These are phyloP conservation scores for Capsella rubella DNA, from an alignment of 441 rosid species.

Conservation along the genomic window DNA sequence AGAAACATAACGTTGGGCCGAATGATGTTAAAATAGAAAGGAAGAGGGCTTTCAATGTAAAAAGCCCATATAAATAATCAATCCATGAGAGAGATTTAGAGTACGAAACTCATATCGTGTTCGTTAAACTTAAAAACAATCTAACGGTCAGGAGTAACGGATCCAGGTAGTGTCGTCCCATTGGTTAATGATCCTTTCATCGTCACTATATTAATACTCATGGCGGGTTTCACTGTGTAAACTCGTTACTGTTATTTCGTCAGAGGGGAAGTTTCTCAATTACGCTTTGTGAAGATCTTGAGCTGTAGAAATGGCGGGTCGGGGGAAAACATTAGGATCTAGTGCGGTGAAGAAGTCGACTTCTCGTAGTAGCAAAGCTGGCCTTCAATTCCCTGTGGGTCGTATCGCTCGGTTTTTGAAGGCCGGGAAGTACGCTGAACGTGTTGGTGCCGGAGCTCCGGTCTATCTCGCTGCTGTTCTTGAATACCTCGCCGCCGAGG, in stretches of 20 bases:
- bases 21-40: not conserved
- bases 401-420: slow-evolving; percentile 93
- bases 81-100: not conserved
- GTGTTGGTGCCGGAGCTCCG: slow-evolving; percentile 98
- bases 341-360: slow-evolving; percentile 86
- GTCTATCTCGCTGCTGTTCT: slow-evolving; percentile 95
- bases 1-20: not conserved
- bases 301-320: slow-evolving; percentile 67
- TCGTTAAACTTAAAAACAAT: not conserved
- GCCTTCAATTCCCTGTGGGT: slow-evolving; percentile 92
- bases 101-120: slow-evolving; percentile 20
- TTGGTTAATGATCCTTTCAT: not conserved
- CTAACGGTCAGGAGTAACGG: not conserved
- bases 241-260: not conserved
- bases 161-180: slow-evolving; percentile 19
- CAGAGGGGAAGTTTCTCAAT: not conserved
- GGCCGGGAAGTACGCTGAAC: slow-evolving; percentile 96
- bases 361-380: slow-evolving; percentile 92
- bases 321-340: slow-evolving; percentile 92
- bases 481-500: slow-evolving; percentile 94
- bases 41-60: not conserved
- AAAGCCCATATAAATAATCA: slow-evolving; percentile 4
- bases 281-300: not conserved
- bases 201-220: slow-evolving; percentile 21
- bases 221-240: slow-evolving; percentile 15